Base-by-base conservation (phyloP, 768 basidiomycete genomes). In the Russula olivacea region DNA sequence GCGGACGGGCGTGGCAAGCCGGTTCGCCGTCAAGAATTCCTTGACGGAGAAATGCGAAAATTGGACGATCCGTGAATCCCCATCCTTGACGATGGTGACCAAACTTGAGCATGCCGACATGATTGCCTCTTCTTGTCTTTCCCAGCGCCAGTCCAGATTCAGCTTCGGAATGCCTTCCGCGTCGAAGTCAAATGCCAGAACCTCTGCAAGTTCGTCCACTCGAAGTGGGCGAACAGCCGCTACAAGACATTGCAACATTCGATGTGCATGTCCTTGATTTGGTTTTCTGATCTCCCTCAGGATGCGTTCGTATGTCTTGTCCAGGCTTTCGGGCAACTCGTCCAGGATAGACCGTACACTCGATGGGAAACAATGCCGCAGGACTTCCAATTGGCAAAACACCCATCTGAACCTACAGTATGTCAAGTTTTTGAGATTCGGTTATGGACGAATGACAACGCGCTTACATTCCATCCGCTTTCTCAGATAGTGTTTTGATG, bases 321-420 rank as follows among this genome's bases (percentile, higher is more conserved):
- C 54, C 54, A 55, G 19, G 21, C 17, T 41, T 9, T 55, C 54
- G 2, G 54, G 54, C 19, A 55, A 28, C 4, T 55, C 54, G 1
- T 41, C 19, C 3, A 55, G 54, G 40, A 55, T 43, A 55, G 17
- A 17, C 15, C 54, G 54, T 0, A 55, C 25, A 12, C 40, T 55
- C 3, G 45, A 10, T 19, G 45, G 54, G 10, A 55, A 30, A 38
- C 52, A 61, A 0, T 55, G n/a, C 0, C 60, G 53, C 3, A 61
- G 45, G 34, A 30, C 21, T 14, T 48, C 43, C 23, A 61, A 25
- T 41, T 61, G 60, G 23, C 60, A 55, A 10, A 43, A 53, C 8
- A 48, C 59, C 59, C 59, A 61, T 15, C 51, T 17, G 28, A 61
- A 61, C 52, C 59, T 61, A n/a, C n/a, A n/a, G n/a, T n/a, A 23